A percentile compares a stretch with the other conserved stretches of the same genome.
These are phyloP conservation scores for Penicillium cataractarum DNA, from an alignment of 495 filamentous ascomycete species.

Conservation along the genomic window DNA sequence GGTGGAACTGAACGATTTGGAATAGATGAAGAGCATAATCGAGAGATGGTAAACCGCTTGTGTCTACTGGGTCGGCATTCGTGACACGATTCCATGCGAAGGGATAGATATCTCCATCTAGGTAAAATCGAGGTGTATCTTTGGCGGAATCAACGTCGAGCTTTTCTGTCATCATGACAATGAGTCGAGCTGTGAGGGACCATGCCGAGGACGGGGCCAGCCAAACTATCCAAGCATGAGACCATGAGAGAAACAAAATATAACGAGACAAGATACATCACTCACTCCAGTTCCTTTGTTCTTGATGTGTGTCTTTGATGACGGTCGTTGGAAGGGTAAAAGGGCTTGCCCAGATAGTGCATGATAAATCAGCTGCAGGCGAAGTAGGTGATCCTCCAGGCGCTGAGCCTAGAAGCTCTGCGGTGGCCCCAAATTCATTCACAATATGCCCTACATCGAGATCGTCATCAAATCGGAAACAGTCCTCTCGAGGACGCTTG, in stretches of 20 bases:
- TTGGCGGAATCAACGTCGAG: constrained; percentile 5
- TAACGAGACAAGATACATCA: neutral
- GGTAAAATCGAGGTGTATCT: constrained; percentile 2
- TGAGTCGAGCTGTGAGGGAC: constrained; percentile 36
- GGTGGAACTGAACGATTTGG: constrained; percentile 42
- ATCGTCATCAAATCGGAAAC: neutral
- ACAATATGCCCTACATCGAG: neutral
- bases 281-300: constrained; percentile 2
- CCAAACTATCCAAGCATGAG: constrained; percentile 29
- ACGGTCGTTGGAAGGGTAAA: neutral
- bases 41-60: constrained; percentile 35
- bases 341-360: neutral
- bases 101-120: constrained; percentile 38
- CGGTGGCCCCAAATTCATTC: neutral
- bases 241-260: neutral
- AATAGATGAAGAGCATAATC: constrained; percentile 42
- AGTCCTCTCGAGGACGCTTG: neutral
- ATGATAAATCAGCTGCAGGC: neutral
- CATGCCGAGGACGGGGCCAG: constrained; percentile 36
- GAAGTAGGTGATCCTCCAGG: neutral
- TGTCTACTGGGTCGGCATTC: constrained; percentile 27
- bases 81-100: constrained; percentile 30
- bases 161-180: constrained; percentile 35
- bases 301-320: constrained; percentile 1
- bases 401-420: neutral